Conservation (phyloP, 768 basidiomycete species). For the Phlebiopsis flavidoalba region DNA sequence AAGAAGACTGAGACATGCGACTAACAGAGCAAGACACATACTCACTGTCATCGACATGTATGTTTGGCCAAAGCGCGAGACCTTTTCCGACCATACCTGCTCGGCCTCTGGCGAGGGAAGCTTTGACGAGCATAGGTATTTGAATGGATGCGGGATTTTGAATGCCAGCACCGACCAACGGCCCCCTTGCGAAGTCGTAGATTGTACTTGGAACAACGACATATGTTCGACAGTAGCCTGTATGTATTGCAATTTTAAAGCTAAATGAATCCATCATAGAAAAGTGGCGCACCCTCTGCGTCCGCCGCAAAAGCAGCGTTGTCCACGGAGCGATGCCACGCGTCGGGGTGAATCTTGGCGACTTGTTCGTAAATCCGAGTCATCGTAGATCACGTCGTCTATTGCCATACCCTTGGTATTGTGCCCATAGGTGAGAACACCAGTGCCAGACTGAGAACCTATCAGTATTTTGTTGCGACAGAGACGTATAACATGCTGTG, state of each 20-base stretch:
- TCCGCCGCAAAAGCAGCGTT: slow-evolving; percentile 41
- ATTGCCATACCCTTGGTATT: slow-evolving; percentile 34
- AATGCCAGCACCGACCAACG: slow-evolving; percentile 45
- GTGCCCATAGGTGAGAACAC: slow-evolving; percentile 33
- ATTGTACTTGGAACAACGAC: slow-evolving; percentile 51
- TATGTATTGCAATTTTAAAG: slow-evolving; percentile 30
- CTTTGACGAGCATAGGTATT: slow-evolving; percentile 40
- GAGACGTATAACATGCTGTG: slow-evolving; percentile 26
- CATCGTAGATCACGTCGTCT: slow-evolving; percentile 36
- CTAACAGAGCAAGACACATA: background rate
- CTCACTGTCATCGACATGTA: slow-evolving; percentile 49
- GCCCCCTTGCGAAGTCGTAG: slow-evolving; percentile 54
- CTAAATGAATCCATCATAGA: background rate
- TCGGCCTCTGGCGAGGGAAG: slow-evolving; percentile 38
- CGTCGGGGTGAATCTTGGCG: slow-evolving; percentile 36
- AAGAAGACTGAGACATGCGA: background rate
- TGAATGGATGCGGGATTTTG: slow-evolving; percentile 46
- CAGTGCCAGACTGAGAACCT: background rate
- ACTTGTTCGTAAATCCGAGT: slow-evolving; percentile 37
- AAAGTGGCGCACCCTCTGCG: slow-evolving; percentile 32
- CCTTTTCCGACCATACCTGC: slow-evolving; percentile 52
- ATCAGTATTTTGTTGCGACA: background rate
- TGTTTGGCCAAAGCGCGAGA: slow-evolving; percentile 51
- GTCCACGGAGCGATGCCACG: slow-evolving; percentile 46
- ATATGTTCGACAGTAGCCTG: slow-evolving; percentile 45